A percentile compares a stretch with the other conserved stretches of the same genome.
Conservation (phyloP, 139 green algal genomes). For the Asterochloris erici region DNA sequence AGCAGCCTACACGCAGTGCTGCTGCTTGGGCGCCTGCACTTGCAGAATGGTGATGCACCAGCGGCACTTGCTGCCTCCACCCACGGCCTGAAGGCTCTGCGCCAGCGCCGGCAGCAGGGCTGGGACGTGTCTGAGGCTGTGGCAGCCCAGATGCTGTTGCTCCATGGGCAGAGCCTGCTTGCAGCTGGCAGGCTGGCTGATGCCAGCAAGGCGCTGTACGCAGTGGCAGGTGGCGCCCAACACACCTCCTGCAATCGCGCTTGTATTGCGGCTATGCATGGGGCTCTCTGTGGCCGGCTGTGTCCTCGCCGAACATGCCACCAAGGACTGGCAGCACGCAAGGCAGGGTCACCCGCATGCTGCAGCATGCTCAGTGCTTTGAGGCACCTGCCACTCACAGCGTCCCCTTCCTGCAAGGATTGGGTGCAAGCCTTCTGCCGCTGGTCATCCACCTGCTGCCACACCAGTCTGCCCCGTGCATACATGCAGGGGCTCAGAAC, state of each 20-base stretch:
- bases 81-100: slow-evolving; percentile 21
- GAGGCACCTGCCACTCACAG: neutral
- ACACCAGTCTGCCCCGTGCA: neutral
- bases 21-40: slow-evolving; percentile 15
- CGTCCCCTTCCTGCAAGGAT: neutral
- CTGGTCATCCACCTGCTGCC: too few relatives aligned
- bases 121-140: neutral
- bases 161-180: slow-evolving; percentile 40
- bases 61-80: slow-evolving; percentile 29
- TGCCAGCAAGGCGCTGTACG: slow-evolving; percentile 7
- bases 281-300: neutral
- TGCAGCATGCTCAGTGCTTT: neutral
- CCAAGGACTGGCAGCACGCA: neutral
- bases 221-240: neutral
- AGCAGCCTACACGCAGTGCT: neutral
- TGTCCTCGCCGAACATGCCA: neutral
- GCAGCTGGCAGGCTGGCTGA: slow-evolving; percentile 25
- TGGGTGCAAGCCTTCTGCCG: neutral
- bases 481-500: neutral
- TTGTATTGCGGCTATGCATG: neutral
- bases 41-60: slow-evolving; percentile 1
- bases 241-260: neutral
- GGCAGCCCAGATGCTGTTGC: slow-evolving; percentile 13
- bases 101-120: slow-evolving; percentile 4
- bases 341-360: neutral